phyloP scores from a whole-genome alignment of 306 rosid genomes.

The Hylodesmum podocarpum region DNA sequence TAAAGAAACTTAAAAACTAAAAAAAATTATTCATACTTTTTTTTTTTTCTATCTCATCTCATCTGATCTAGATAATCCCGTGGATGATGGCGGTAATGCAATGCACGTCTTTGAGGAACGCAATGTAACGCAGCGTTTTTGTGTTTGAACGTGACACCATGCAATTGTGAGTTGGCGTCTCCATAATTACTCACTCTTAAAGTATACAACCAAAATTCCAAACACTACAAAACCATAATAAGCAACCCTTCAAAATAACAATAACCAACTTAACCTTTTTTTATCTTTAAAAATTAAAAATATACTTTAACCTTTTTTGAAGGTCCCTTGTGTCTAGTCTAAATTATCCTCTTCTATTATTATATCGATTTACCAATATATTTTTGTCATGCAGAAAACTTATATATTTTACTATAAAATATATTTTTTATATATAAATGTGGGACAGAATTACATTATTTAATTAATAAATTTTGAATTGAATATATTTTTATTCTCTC shows the following conservation, averaged over 20 bases:
- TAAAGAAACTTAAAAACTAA: too few relatives aligned
- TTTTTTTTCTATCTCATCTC: too few relatives aligned
- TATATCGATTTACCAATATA: background rate
- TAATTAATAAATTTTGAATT: background rate
- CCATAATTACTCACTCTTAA: background rate
- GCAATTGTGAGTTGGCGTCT: conserved; percentile 30
- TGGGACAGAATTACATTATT: background rate
- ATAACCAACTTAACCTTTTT: background rate
- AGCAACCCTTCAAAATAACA: background rate
- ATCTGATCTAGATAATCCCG: too few relatives aligned
- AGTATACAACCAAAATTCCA: background rate
- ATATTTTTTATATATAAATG: too few relatives aligned
- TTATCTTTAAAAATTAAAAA: too few relatives aligned
- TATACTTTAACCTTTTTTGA: too few relatives aligned
- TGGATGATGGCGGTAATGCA: background rate
- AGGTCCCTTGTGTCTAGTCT: background rate
- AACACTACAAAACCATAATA: background rate
- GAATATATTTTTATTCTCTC: too few relatives aligned
- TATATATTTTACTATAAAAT: too few relatives aligned
- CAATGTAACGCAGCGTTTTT: background rate
- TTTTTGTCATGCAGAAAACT: too few relatives aligned
- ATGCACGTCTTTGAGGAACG: background rate
- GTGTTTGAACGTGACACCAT: background rate
- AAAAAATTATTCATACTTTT: too few relatives aligned
- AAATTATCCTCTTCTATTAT: background rate